Evolutionary conservation across 495 filamentous ascomycete genomes (phyloP).

Genomic region (Penicillium tannophilum): DNA sequence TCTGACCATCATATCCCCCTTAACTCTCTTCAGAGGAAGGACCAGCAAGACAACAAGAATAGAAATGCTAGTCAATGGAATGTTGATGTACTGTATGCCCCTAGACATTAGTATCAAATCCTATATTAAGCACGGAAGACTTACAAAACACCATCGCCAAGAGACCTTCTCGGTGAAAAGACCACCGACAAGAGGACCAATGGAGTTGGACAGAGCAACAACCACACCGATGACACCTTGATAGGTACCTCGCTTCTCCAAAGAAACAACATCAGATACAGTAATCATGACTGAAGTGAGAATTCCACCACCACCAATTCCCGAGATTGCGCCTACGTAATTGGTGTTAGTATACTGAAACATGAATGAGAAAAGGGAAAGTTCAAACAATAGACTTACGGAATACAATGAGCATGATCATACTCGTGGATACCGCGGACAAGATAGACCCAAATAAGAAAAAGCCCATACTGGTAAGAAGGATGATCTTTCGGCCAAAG

Average conservation of each 20-base stretch:
- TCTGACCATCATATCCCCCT: neutral
- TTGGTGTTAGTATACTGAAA: neutral
- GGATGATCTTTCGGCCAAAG: conserved; percentile 9
- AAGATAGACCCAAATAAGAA: conserved; percentile 10
- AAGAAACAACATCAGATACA: conserved; percentile 10
- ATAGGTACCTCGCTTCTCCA: conserved; percentile 12
- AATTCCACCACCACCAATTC: conserved; percentile 11
- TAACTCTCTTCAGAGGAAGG: conserved; percentile 10
- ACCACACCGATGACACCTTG: conserved; percentile 44
- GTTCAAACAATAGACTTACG: neutral
- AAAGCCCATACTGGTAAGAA: conserved; percentile 6
- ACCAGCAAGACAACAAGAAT: conserved; percentile 3
- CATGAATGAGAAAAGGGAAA: neutral
- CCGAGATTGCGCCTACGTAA: conserved; percentile 3
- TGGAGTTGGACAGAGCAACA: conserved; percentile 46
- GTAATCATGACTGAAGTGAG: conserved; percentile 12
- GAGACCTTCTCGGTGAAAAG: conserved; percentile 49
- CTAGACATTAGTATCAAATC: neutral
- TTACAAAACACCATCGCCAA: conserved; percentile 49
- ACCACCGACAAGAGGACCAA: conserved; percentile 34
- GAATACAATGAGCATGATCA: conserved; percentile 15
- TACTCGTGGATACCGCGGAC: conserved; percentile 6
- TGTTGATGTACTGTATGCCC: conserved; percentile 10
- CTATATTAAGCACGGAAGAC: neutral
- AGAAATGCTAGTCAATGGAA: conserved; percentile 4